Evolutionary conservation across 2,329 filamentous ascomycete genomes (phyloP).

Genomic region (Karstenula rhodostoma): DNA sequence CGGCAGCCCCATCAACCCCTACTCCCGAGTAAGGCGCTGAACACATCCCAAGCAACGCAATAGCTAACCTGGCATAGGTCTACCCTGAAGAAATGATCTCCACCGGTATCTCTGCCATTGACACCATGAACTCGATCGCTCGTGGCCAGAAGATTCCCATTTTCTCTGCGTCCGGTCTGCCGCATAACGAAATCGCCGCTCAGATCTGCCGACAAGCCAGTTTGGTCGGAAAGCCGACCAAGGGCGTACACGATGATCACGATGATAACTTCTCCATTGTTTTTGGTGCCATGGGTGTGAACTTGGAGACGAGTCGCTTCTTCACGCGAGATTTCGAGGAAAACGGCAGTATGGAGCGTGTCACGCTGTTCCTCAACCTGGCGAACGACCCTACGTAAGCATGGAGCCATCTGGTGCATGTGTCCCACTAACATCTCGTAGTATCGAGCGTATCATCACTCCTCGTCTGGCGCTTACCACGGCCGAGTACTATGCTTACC

Average conservation of each 20-base stretch:
- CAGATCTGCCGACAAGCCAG: conserved; percentile 98
- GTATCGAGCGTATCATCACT: conserved; percentile 99
- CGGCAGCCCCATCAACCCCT: conserved; percentile 97
- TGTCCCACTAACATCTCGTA: conserved; percentile 50
- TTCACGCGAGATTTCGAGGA: conserved; percentile 99
- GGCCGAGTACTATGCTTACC: conserved; percentile 99
- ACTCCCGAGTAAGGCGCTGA: conserved; percentile 77
- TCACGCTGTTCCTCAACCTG: conserved; percentile 97
- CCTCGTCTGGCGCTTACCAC: conserved; percentile 97
- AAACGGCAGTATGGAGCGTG: conserved; percentile 97
- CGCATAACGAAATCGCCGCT: conserved; percentile 98
- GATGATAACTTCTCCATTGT: conserved; percentile 99
- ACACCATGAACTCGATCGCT: conserved; percentile 92
- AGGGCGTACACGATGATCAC: conserved; percentile 94
- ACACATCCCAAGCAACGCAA: conserved; percentile 23
- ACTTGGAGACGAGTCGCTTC: conserved; percentile 98
- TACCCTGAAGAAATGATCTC: conserved; percentile 99
- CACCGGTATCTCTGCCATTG: conserved; percentile 98
- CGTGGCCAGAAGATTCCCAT: conserved; percentile 99
- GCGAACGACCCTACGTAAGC: conserved; percentile 97
- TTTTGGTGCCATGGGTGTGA: conserved; percentile 99
- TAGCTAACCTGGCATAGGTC: conserved; percentile 64
- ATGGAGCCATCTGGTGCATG: conserved; percentile 6
- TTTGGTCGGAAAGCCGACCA: conserved; percentile 90
- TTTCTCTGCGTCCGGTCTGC: conserved; percentile 97